Evolutionary conservation across 345 rosid genomes (phyloP), one percentile per base, ranked within the genome.

Genomic region (Citrus cavaleriei): DNA sequence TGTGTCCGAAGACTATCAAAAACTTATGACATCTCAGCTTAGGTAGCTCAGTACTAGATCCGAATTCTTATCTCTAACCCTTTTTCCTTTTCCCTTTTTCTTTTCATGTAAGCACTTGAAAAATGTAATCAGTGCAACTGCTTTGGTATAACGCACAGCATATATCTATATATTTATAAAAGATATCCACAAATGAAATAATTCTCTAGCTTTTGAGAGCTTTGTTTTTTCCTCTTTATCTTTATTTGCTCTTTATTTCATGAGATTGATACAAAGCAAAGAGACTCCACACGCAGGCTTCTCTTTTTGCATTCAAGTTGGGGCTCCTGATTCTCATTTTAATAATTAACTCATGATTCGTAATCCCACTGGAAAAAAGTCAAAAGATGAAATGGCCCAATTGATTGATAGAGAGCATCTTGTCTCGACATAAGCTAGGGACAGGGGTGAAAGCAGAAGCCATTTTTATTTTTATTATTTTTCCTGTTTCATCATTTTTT

Each of bases 71-170:
- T 28, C 63, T 37, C 38, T 58, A 14, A 54, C 21, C 19, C n/a
- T 37, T 42, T 6, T 66, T 10, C 54, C 72, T 51, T 63, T 28
- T 2, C 30, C 34, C 66, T 57, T 68, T 85, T 77, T 80, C 70
- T 78, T 61, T 22, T 70, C 66, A 72, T 83, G 74, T 35, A 80
- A 81, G 65, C 79, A 70, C 57, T 54, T 49, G 78, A 73, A 60
- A 77, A 69, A 68, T 38, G 74, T 22, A 27, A 57, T 84, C 81
- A 64, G 35, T 61, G 71, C 60, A 70, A 81, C 86, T 85, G 90
- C 96, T 92, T 90, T 83, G 72, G 54, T 68, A 12, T 83, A 83
- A 91, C 85, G 90, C 90, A 79, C 10, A 73, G 88, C 76, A 85
- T 88, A 87, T 77, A 71, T 69, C 83, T 87, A 87, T 78, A 71